These are phyloP conservation scores for Solanum chiquidenum DNA, from an alignment of 257 asterid species.

Conservation along the genomic window DNA sequence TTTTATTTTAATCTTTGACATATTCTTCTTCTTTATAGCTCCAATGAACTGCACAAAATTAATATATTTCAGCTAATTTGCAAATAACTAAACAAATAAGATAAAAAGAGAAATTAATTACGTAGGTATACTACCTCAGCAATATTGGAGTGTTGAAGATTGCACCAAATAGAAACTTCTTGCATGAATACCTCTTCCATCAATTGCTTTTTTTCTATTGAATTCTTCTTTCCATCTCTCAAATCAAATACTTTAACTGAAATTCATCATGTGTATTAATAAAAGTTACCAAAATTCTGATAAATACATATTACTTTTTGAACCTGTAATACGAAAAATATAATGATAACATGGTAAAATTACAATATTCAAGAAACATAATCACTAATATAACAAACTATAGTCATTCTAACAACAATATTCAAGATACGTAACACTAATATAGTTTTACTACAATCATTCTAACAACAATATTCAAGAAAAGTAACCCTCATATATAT, in stretches of 20 bases:
- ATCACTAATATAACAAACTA: too few species aligned
- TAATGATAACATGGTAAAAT: background rate
- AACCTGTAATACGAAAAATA: background rate
- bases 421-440: too few species aligned
- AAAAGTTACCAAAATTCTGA: background rate
- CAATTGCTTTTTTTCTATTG: background rate
- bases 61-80: too few species aligned
- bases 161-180: slow-evolving; percentile 5
- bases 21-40: too few species aligned
- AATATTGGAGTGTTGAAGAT: slow-evolving; percentile 8
- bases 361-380: background rate
- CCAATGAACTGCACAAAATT: too few species aligned
- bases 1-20: too few species aligned
- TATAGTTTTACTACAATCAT: too few species aligned
- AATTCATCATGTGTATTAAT: background rate
- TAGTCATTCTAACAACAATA: too few species aligned
- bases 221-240: background rate
- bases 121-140: background rate
- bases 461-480: too few species aligned
- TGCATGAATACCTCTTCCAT: background rate
- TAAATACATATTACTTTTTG: background rate
- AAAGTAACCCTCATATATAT: too few species aligned
- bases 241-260: background rate
- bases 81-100: too few species aligned
- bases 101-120: background rate